Conservation (phyloP, 75 land plant species). For the Cryptomeria japonica region DNA sequence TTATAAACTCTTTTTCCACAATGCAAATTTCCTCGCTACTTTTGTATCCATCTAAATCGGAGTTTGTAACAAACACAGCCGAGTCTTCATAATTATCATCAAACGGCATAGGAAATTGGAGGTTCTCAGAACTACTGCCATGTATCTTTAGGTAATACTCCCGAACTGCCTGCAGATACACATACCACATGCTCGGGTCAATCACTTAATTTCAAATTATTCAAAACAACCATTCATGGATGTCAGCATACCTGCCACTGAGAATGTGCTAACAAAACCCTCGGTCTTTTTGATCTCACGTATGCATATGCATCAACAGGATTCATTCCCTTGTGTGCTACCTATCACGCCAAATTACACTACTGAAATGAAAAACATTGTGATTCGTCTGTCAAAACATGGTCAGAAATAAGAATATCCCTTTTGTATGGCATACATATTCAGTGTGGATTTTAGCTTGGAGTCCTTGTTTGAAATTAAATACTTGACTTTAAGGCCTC, state of each 20-base stretch:
- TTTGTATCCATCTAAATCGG: conserved; percentile 12
- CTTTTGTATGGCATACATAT: not conserved
- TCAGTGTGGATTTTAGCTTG: not conserved
- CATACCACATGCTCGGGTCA: not conserved
- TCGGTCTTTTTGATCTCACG: conserved; percentile 79
- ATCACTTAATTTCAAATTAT: not conserved
- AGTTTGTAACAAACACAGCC: conserved; percentile 3
- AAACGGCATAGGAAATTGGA: not conserved
- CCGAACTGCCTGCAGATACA: conserved; percentile 7
- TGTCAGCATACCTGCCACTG: conserved; percentile 79
- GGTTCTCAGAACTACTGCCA: not conserved
- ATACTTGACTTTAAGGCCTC: not conserved
- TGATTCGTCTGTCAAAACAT: not conserved
- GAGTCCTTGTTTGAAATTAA: not conserved
- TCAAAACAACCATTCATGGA: not conserved
- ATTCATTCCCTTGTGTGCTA: conserved; percentile 78
- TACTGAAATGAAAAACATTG: not conserved
- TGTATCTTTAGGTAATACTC: not conserved
- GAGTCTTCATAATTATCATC: conserved; percentile 5
- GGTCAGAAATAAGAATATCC: not conserved
- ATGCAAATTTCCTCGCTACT: conserved; percentile 1
- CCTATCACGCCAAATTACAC: conserved; percentile 28
- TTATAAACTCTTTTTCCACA: not conserved
- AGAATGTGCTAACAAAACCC: conserved; percentile 79
- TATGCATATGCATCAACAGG: conserved; percentile 68